A percentile compares a stretch with the other conserved stretches of the same genome.
phyloP scores from a whole-genome alignment of 495 filamentous ascomycete species.

The Corynascus novoguineensis region DNA sequence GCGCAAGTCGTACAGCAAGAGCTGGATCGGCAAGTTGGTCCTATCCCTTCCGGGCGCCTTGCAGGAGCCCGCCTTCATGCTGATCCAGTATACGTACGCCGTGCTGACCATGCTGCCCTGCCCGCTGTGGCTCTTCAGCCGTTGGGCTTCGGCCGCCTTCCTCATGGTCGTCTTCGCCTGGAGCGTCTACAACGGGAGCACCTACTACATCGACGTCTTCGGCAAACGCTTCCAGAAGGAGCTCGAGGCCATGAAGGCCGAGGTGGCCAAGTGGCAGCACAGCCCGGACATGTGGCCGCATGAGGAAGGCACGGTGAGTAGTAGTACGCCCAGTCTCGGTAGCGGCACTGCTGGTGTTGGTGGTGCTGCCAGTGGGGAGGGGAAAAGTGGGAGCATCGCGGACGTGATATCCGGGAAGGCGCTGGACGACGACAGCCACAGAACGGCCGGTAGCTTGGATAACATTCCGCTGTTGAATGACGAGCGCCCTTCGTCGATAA shows the following conservation, averaged over 20 bases:
- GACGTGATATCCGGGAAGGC: slow-evolving; percentile 14
- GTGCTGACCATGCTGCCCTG: slow-evolving; percentile 89
- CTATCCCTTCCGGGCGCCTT: slow-evolving; percentile 65
- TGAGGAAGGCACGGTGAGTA: not conserved
- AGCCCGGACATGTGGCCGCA: slow-evolving; percentile 42
- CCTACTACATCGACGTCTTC: slow-evolving; percentile 96
- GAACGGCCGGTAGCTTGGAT: slow-evolving; percentile 39
- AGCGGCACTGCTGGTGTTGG: no score
- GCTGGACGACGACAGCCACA: slow-evolving; percentile 7
- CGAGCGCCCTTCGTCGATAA: slow-evolving; percentile 29
- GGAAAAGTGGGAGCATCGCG: slow-evolving; percentile 20
- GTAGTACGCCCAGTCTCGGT: not conserved
- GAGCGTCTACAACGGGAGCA: slow-evolving; percentile 92
- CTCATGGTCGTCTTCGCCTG: slow-evolving; percentile 75
- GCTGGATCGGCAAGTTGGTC: slow-evolving; percentile 81
- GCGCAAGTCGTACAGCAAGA: slow-evolving; percentile 78
- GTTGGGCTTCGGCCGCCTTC: slow-evolving; percentile 71
- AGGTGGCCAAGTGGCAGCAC: slow-evolving; percentile 84
- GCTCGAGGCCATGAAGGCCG: slow-evolving; percentile 79
- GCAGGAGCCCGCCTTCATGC: slow-evolving; percentile 90
- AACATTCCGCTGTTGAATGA: slow-evolving; percentile 52
- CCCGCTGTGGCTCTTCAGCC: slow-evolving; percentile 90
- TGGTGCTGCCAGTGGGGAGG: not conserved
- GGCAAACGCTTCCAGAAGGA: slow-evolving; percentile 96
- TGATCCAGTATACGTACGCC: slow-evolving; percentile 89